phyloP scores from a whole-genome alignment of 2,329 filamentous ascomycete species.

The Monosporascus sp. region DNA sequence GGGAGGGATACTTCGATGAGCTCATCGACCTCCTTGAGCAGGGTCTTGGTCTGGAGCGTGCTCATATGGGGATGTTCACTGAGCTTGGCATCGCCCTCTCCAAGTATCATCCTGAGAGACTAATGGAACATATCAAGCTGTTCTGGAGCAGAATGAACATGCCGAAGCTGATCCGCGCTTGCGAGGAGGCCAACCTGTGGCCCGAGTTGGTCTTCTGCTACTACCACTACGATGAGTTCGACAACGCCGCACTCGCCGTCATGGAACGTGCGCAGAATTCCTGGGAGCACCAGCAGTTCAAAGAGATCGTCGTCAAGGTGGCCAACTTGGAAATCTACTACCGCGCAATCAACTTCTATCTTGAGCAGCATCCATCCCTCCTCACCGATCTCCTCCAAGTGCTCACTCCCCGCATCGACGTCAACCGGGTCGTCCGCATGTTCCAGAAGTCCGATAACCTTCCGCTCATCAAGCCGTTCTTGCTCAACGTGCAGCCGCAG shows the following conservation, averaged over 20 bases:
- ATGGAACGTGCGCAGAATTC: slow-evolving; percentile 97
- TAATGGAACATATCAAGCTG: slow-evolving; percentile 98
- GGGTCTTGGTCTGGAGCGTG: slow-evolving; percentile 85
- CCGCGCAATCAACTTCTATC: slow-evolving; percentile 91
- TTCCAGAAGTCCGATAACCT: slow-evolving; percentile 98
- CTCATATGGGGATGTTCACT: slow-evolving; percentile 97
- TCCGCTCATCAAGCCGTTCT: slow-evolving; percentile 96
- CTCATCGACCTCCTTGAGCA: slow-evolving; percentile 92
- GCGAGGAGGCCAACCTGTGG: slow-evolving; percentile 94
- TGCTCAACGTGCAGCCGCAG: slow-evolving; percentile 90
- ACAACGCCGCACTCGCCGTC: slow-evolving; percentile 93
- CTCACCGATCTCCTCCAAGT: slow-evolving; percentile 92
- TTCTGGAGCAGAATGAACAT: slow-evolving; percentile 99
- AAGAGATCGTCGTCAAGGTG: slow-evolving; percentile 96
- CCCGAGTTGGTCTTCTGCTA: slow-evolving; percentile 97
- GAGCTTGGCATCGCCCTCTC: slow-evolving; percentile 85
- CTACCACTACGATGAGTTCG: slow-evolving; percentile 96
- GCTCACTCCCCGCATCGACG: slow-evolving; percentile 88
- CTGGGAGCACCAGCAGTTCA: slow-evolving; percentile 99
- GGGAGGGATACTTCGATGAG: slow-evolving; percentile 96
- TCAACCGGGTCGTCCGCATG: slow-evolving; percentile 98
- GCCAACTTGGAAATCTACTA: slow-evolving; percentile 99
- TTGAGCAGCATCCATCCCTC: slow-evolving; percentile 92
- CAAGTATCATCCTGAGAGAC: slow-evolving; percentile 89
- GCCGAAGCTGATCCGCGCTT: slow-evolving; percentile 90